A percentile compares a stretch with the other conserved stretches of the same genome.
phyloP scores from a whole-genome alignment of 352 stramenopile species.

The Phytophthora ramorum region DNA sequence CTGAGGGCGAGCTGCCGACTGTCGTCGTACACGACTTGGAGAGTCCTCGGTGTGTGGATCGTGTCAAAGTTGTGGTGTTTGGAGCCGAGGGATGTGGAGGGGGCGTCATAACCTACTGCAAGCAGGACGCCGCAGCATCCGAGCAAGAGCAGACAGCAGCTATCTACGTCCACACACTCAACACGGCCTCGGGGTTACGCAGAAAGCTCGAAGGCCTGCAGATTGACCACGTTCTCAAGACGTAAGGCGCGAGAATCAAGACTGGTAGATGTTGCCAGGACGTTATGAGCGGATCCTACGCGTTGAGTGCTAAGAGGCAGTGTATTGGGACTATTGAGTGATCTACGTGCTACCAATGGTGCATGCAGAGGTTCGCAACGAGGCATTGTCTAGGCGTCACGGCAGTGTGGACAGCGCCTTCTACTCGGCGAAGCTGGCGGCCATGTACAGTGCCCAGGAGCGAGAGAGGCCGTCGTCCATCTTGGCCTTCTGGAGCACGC shows the following conservation, averaged over 20 bases:
- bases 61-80: slow-evolving; percentile 67
- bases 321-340: neutral
- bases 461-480: slow-evolving; percentile 80
- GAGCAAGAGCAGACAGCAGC: neutral
- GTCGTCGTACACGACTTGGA: slow-evolving; percentile 44
- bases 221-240: slow-evolving; percentile 51
- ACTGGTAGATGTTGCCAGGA: neutral
- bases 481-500: slow-evolving; percentile 57
- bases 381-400: neutral
- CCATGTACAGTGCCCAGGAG: slow-evolving; percentile 80
- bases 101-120: slow-evolving; percentile 79
- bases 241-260: slow-evolving; percentile 1
- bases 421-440: slow-evolving; percentile 48
- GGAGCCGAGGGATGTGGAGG: slow-evolving; percentile 36
- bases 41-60: slow-evolving; percentile 54
- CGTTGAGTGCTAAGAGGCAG: neutral
- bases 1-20: neutral
- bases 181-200: slow-evolving; percentile 62
- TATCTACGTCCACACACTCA: slow-evolving; percentile 70
- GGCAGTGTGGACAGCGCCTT: neutral
- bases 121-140: slow-evolving; percentile 14
- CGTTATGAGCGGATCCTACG: neutral
- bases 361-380: neutral
- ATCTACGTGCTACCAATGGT: neutral
- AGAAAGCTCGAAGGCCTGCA: slow-evolving; percentile 63